A percentile compares a stretch with the other conserved stretches of the same genome.
Conservation (phyloP, 1,284 basidiomycete genomes). For the Schizopora paradoxa region DNA sequence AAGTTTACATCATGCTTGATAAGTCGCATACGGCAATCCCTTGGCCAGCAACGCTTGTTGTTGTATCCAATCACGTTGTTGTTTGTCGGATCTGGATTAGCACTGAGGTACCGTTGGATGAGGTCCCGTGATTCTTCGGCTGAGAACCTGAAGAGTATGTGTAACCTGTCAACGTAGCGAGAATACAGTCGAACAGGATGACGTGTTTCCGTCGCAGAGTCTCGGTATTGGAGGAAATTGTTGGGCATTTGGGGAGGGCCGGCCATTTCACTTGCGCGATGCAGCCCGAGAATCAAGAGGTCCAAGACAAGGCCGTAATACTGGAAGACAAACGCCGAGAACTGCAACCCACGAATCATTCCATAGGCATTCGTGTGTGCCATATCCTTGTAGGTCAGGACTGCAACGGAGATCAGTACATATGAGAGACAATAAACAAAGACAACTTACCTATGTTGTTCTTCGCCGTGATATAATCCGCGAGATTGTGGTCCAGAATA, state of each 20-base stretch:
- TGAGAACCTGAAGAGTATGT: constrained; percentile 97
- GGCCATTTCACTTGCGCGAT: constrained; percentile 95
- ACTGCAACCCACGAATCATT: constrained; percentile 91
- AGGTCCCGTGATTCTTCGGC: constrained; percentile 97
- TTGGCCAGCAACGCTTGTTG: constrained; percentile 98
- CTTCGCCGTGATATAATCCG: constrained; percentile 97
- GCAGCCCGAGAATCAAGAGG: constrained; percentile 87
- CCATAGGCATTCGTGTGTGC: constrained; percentile 90
- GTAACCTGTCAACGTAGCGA: constrained; percentile 88
- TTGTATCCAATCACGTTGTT: constrained; percentile 99
- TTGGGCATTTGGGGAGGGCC: constrained; percentile 94
- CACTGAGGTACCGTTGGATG: constrained; percentile 95
- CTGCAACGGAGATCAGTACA: constrained; percentile 29
- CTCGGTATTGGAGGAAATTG: constrained; percentile 93
- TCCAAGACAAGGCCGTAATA: constrained; percentile 92
- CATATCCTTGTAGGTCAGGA: constrained; percentile 92
- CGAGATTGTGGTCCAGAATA: constrained; percentile 95
- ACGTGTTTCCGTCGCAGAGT: constrained; percentile 87
- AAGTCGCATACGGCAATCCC: constrained; percentile 97
- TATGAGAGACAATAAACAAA: constrained; percentile 3
- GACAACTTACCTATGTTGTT: constrained; percentile 85
- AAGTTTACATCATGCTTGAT: constrained; percentile 99
- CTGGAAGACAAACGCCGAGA: constrained; percentile 96
- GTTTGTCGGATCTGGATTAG: constrained; percentile 97
- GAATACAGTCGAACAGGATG: constrained; percentile 95